Evolutionary conservation across 192 early-diverging fungal genomes (phyloP).

Genomic region (Funneliformis geosporum): DNA sequence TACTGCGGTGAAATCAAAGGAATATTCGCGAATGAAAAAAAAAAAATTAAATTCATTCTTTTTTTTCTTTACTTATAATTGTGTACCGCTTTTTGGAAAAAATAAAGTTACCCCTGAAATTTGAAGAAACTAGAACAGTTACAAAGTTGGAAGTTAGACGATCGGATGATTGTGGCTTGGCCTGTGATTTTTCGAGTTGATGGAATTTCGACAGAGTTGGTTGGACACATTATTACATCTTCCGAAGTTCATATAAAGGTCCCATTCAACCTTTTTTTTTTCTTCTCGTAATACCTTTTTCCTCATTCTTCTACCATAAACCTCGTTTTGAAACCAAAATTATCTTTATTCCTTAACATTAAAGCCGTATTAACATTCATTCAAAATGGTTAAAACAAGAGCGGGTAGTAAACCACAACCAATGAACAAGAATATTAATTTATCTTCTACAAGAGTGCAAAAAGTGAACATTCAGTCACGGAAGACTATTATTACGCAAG

Average conservation of each 20-base stretch:
- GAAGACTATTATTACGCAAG: background rate
- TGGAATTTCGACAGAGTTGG: background rate
- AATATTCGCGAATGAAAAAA: slow-evolving; percentile 29
- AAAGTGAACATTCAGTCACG: background rate
- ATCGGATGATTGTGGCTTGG: background rate
- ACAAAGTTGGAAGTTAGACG: background rate
- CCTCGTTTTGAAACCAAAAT: background rate
- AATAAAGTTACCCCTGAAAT: background rate
- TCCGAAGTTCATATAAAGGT: background rate
- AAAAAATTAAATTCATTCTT: slow-evolving; percentile 27
- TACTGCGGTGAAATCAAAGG: background rate
- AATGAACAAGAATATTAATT: background rate
- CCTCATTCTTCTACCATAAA: background rate
- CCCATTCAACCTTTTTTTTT: too few relatives aligned
- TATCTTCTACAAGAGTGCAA: background rate
- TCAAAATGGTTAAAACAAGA: slow-evolving; percentile 1
- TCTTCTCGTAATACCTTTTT: background rate
- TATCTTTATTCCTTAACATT: background rate
- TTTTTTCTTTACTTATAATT: background rate
- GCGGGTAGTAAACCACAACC: background rate
- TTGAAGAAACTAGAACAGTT: too few relatives aligned
- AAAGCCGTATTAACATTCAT: background rate
- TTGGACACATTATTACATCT: background rate
- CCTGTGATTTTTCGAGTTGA: background rate
- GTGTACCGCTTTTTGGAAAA: background rate